Base-by-base conservation (phyloP, 106 monocot genomes). In the Apostasia shenzhenica region DNA sequence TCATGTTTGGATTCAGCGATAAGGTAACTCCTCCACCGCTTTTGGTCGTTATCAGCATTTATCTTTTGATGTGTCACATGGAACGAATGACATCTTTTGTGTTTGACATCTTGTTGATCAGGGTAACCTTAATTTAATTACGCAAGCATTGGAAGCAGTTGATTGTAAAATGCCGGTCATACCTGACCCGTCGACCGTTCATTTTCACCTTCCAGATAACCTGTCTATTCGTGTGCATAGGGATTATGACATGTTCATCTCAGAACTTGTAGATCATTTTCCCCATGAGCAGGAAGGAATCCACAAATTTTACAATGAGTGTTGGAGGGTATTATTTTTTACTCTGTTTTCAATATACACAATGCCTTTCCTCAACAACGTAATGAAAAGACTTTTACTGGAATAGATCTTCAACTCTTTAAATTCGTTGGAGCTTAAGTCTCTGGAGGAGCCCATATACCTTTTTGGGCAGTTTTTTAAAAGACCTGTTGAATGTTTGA, bases 1-100 rank as follows among this genome's bases (percentile, higher is more conserved):
- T 97, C 47, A 97, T 97, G 97, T 97, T 97, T 74, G 97, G 97
- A 1, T 97, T 97, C 71, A 81, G 92, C 63, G 92, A 97, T 63
- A 97, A 92, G 97, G 88, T 91, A 57, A 49, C 14, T 49, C 2
- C 48, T 37, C 11, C 14, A 48, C 43, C 48, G 50, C 48, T 48
- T 14, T 26, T 37, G 26, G 4, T 50, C 8, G 50, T 26, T 26
- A 26, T 26, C 26, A 26, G 26, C 26, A 26, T 26, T 26, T 26
- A 26, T 26, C 26, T 26, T 26, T 26, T 26, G 26, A 40, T 40
- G 59, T 8, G 9, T 59, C 37, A 59, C 41, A 59, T 59, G 9
- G 39, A 59, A 26, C 41, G 43, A 7, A 72, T 14, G 54, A 40
- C 26, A 12, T 63, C 57, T n/a, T 48, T 14, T 14, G 2, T 77